Evolutionary conservation across 73 alveolate genomes (phyloP).

Genomic region (Symbiodinium natans): DNA sequence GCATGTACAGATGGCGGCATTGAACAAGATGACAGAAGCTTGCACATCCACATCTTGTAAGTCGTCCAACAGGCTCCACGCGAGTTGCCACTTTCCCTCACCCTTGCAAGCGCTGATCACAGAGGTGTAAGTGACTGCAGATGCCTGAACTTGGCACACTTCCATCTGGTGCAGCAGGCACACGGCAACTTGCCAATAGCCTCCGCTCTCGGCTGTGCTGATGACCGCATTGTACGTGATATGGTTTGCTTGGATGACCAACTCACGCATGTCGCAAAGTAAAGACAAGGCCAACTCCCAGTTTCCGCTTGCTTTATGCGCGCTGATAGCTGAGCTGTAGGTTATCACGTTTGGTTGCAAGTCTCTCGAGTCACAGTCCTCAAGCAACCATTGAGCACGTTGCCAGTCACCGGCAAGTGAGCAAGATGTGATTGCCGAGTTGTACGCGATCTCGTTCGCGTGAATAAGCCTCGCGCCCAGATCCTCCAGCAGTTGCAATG

Average conservation of each 20-base stretch:
- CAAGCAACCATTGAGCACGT: background rate
- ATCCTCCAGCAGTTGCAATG: background rate
- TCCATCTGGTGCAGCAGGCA: background rate
- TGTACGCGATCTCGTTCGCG: background rate
- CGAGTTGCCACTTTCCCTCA: background rate
- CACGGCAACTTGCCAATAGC: background rate
- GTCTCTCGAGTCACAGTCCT: background rate
- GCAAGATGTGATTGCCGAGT: constrained; percentile 2
- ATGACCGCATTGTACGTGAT: background rate
- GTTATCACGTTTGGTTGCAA: constrained; percentile 46
- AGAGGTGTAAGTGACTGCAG: background rate
- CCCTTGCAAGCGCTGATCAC: background rate
- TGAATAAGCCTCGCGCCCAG: background rate
- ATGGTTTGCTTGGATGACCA: background rate
- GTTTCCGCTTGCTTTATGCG: background rate
- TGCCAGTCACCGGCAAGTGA: constrained; percentile 26
- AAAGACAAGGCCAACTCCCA: background rate
- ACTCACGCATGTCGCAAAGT: background rate
- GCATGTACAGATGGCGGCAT: constrained; percentile 34
- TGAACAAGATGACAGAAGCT: constrained; percentile 1
- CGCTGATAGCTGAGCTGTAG: constrained; percentile 25
- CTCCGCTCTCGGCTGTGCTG: background rate
- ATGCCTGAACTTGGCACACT: background rate
- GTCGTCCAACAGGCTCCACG: background rate
- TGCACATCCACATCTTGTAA: background rate